These are phyloP conservation scores for Phtheirospermum japonicum DNA, from an alignment of 257 asterid species.

Conservation along the genomic window DNA sequence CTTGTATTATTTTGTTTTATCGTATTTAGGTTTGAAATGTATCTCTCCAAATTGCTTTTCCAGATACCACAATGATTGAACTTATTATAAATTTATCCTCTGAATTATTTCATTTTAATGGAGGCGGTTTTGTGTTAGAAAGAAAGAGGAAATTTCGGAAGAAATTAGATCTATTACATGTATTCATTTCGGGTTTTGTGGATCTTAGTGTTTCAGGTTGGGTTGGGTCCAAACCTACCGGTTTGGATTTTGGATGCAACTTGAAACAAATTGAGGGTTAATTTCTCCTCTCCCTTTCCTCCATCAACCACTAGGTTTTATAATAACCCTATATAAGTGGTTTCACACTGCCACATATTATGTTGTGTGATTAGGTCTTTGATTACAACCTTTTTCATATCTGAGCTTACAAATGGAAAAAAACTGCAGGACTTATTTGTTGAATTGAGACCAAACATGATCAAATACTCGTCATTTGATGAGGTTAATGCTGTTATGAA, in stretches of 20 bases:
- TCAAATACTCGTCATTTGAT: slow-evolving; percentile 73
- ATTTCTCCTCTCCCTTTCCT: not conserved
- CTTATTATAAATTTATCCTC: not conserved
- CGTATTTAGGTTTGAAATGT: slow-evolving; percentile 19
- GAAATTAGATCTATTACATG: not conserved
- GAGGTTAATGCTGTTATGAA: slow-evolving; percentile 70
- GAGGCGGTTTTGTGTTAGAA: not conserved
- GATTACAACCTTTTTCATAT: not conserved
- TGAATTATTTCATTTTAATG: not conserved
- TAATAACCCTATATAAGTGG: not conserved
- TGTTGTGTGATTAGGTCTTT: not conserved
- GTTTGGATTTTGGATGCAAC: not conserved
- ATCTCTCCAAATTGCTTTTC: slow-evolving; percentile 14
- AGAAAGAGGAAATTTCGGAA: slow-evolving; percentile 7
- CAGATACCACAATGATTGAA: slow-evolving; percentile 9
- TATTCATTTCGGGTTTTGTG: not conserved
- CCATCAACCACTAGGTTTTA: not conserved
- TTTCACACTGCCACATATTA: not conserved
- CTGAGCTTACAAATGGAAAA: slow-evolving; percentile 30
- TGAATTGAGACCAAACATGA: slow-evolving; percentile 89
- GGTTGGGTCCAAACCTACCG: slow-evolving; percentile 11
- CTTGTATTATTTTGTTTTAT: slow-evolving; percentile 9
- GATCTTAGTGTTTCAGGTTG: not conserved
- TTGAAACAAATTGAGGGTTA: not conserved
- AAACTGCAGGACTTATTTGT: slow-evolving; percentile 80